phyloP scores from a whole-genome alignment of 1,284 basidiomycete genomes.

The Trametes versicolor region DNA sequence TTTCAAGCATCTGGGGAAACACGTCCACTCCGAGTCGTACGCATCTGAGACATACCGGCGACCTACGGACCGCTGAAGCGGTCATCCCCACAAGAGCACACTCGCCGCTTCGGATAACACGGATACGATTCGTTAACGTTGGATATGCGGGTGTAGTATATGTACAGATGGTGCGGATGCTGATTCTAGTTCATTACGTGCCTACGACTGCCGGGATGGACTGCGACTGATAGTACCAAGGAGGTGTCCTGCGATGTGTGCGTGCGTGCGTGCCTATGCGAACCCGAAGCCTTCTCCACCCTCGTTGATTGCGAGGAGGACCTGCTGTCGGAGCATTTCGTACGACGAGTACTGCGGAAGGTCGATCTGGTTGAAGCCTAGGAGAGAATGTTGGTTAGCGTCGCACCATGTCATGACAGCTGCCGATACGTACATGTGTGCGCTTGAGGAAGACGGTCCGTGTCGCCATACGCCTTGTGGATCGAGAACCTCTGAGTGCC shows the following conservation, averaged over 20 bases:
- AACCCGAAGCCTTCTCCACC: conserved; percentile 94
- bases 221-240: conserved; percentile 22
- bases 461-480: conserved; percentile 90
- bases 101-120: neutral
- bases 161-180: conserved; percentile 31
- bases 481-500: conserved; percentile 97
- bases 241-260: conserved; percentile 17
- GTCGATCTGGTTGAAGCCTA: conserved; percentile 89
- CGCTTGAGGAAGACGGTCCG: conserved; percentile 88
- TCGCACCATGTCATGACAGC: conserved; percentile 6
- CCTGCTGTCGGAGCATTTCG: conserved; percentile 90
- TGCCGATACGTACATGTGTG: conserved; percentile 78
- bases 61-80: too few relatives aligned
- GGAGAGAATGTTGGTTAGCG: neutral
- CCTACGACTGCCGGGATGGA: neutral
- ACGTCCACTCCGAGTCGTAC: neutral
- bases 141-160: conserved; percentile 28
- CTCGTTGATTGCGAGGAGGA: conserved; percentile 92
- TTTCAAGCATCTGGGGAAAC: neutral
- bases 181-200: conserved; percentile 28
- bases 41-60: too few relatives aligned
- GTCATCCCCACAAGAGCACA: neutral
- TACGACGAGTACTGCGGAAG: conserved; percentile 93
- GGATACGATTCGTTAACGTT: conserved; percentile 5
- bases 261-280: conserved; percentile 60